Percentiles rank a stretch among this genome's conserved stretches.
Evolutionary conservation across 2,329 filamentous ascomycete genomes (phyloP).

Genomic region (Dactylellina haptotyla): DNA sequence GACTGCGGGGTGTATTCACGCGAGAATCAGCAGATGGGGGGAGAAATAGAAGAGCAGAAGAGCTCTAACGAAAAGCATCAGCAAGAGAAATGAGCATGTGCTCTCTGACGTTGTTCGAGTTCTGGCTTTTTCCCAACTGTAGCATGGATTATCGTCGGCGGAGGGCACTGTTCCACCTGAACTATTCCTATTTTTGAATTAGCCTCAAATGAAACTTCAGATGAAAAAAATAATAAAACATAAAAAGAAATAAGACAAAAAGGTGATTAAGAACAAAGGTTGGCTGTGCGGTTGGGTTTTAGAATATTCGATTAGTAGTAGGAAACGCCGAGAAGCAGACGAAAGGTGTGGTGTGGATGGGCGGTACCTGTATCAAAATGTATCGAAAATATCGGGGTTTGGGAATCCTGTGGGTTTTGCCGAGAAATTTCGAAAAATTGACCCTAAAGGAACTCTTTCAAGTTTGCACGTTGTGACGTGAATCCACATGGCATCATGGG

Average conservation of each 20-base stretch:
- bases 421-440: not conserved
- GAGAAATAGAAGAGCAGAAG: too few species aligned
- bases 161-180: not conserved
- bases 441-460: too few species aligned
- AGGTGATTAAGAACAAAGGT: too few species aligned
- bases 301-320: constrained; percentile 1
- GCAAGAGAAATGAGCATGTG: constrained; percentile 26
- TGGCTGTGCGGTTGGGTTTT: too few species aligned
- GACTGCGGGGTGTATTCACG: constrained; percentile 30
- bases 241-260: not conserved
- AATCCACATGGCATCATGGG: not conserved
- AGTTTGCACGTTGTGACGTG: too few species aligned
- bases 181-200: constrained; percentile 16
- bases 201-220: constrained; percentile 3
- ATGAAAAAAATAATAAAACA: constrained; percentile 11
- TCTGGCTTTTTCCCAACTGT: not conserved
- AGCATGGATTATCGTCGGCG: constrained; percentile 14
- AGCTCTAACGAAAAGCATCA: not conserved
- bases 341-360: too few species aligned
- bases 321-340: too few species aligned
- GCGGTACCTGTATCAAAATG: constrained; percentile 1
- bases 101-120: constrained; percentile 34
- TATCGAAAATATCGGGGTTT: not conserved
- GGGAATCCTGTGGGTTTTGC: constrained; percentile 20
- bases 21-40: too few species aligned